A percentile compares a stretch with the other conserved stretches of the same genome.
Evolutionary conservation across 805 yeast genomes (phyloP).

Genomic region (Starmerella sp.): DNA sequence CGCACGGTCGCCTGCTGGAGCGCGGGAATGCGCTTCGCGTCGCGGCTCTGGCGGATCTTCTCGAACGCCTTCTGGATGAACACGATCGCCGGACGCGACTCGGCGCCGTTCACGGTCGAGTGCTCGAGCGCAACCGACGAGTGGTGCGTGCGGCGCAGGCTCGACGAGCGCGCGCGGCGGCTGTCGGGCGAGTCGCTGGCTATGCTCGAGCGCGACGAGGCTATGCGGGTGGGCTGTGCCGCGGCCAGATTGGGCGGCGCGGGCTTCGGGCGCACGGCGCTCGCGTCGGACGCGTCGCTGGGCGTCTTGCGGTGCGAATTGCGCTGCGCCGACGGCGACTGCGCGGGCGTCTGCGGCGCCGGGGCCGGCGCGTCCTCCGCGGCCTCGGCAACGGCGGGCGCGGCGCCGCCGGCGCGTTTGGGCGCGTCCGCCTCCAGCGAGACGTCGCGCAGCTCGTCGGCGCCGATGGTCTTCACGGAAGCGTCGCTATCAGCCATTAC

Average conservation of each 20-base stretch:
- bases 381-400: background rate
- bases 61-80: conserved; percentile 52
- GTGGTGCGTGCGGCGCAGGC: conserved; percentile 13
- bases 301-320: background rate
- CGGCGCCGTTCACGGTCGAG: conserved; percentile 19
- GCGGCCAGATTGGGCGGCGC: background rate
- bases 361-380: background rate
- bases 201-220: background rate
- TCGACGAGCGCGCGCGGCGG: conserved; percentile 7
- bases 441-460: background rate
- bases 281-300: background rate
- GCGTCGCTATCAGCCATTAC: conserved; percentile 5
- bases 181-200: background rate
- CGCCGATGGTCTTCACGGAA: background rate
- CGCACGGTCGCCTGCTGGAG: conserved; percentile 29
- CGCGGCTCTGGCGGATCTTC: conserved; percentile 46
- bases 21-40: conserved; percentile 40
- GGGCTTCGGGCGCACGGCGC: background rate
- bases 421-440: background rate
- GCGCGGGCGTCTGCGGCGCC: background rate
- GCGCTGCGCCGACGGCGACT: background rate
- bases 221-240: background rate
- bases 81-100: conserved; percentile 28
- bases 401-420: background rate
- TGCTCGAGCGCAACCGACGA: conserved; percentile 18